Evolutionary conservation across 345 rosid genomes (phyloP), one percentile per base, ranked within the genome.

Genomic region (Cochlearia excelsa): DNA sequence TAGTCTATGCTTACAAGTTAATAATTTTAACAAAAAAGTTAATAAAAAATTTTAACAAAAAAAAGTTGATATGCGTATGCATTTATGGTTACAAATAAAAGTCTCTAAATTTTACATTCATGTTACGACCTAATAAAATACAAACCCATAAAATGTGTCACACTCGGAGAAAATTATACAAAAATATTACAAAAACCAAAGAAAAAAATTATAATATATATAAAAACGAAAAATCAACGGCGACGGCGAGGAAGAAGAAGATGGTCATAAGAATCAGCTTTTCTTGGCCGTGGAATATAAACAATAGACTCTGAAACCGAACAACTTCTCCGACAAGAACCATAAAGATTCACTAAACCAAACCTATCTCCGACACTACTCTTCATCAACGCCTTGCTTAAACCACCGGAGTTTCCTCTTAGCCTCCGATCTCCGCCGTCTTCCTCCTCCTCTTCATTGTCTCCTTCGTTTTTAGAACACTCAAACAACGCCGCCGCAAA

Each of bases 301-400:
- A 88, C 79, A 51, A 88, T 61, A 5, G 96, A 88, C 69, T 86
- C 95, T 11, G 96, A 76, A 31, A 88, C 85, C 1, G 84, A 61
- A 66, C 85, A 71, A 50, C 81, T 70, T 49, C 66, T 78, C 74
- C 86, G 82, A 65, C 98, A 92, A 16, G 90, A 84, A 73, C 77
- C 48, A 69, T 83, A 78, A 9, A 84, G 77, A 63, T 65, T 81
- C 67, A 79, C 63, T 31, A 86, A 80, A 34, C 98, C 91, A 23
- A 92, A 77, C 66, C 78, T 77, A 54, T 80, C 75, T n/a, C 78
- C 68, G 1, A 76, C 29, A 6, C 76, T 78, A 7, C 75, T 78
- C 56, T 64, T 70, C n/a, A 59, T 2, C 35, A 70, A 44, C 3
- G 5, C 9, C 30, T 63, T 63, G n/a, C 60, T 70, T 37, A 66